Conservation (phyloP, 306 rosid species). For the Ziziphus jujuba region DNA sequence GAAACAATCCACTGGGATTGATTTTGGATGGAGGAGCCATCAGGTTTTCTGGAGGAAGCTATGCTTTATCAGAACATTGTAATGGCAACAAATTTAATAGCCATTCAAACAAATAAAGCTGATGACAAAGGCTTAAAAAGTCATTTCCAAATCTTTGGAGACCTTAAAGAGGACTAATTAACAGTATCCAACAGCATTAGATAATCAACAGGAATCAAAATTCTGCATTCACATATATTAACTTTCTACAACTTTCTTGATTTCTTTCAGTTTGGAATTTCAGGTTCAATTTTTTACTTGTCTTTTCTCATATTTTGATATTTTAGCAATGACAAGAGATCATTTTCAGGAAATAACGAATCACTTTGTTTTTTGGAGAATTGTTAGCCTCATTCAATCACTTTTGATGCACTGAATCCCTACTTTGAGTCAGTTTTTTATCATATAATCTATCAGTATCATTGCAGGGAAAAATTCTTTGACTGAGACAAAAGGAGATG, state of each 20-base stretch:
- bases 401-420: neutral
- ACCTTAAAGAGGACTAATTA: slow-evolving; percentile 2
- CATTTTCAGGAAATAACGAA: too few species aligned
- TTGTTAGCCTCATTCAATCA: too few species aligned
- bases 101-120: slow-evolving; percentile 3
- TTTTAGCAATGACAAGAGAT: neutral
- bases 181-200: neutral
- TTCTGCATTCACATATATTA: neutral
- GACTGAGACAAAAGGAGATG: neutral
- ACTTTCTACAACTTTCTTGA: neutral
- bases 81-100: slow-evolving; percentile 11
- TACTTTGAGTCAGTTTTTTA: neutral
- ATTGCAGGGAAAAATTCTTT: neutral
- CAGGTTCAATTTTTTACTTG: slow-evolving; percentile 7
- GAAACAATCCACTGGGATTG: slow-evolving; percentile 11
- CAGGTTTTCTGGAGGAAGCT: slow-evolving; percentile 18
- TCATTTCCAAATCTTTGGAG: slow-evolving; percentile 13
- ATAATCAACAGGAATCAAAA: neutral
- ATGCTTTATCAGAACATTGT: slow-evolving; percentile 20
- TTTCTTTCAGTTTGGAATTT: neutral
- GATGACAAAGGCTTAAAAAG: neutral
- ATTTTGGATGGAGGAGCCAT: slow-evolving; percentile 26
- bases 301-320: neutral
- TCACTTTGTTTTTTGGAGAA: too few species aligned
- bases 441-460: neutral